A percentile compares a stretch with the other conserved stretches of the same genome.
phyloP scores from a whole-genome alignment of 306 rosid species.

The Citrullus mucosospermus region DNA sequence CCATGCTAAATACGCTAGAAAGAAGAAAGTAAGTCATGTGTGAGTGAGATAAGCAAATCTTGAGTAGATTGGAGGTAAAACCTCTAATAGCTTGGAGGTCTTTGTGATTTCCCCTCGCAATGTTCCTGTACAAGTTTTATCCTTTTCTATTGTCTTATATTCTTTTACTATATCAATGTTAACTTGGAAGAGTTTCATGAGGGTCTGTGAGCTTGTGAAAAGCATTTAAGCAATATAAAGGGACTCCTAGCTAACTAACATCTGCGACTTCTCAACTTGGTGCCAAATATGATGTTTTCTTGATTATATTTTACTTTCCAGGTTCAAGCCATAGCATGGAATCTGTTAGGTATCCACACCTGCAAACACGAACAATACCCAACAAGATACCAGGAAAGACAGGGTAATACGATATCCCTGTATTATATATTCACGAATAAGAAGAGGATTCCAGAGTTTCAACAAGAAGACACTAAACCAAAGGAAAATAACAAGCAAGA shows the following conservation, averaged over 20 bases:
- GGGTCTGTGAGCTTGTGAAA: background rate
- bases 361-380: too few relatives aligned
- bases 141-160: background rate
- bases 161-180: background rate
- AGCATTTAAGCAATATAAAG: too few relatives aligned
- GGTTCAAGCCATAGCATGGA: conserved; percentile 95
- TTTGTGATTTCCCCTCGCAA: background rate
- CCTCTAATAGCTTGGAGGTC: background rate
- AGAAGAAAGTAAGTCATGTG: too few relatives aligned
- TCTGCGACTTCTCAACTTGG: background rate
- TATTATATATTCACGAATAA: too few relatives aligned
- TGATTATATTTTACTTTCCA: conserved; percentile 22
- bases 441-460: too few relatives aligned
- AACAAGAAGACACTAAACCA: too few relatives aligned
- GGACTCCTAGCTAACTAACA: background rate
- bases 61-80: background rate
- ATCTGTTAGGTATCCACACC: too few relatives aligned
- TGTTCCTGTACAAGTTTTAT: background rate
- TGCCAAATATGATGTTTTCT: background rate
- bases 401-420: too few relatives aligned
- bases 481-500: too few relatives aligned
- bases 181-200: background rate
- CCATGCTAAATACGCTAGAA: too few relatives aligned
- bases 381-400: too few relatives aligned
- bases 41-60: background rate